Evolutionary conservation across 495 filamentous ascomycete species (phyloP), one percentile per base, ranked within the genome.

Genomic region (Trypethelium eluteriae): DNA sequence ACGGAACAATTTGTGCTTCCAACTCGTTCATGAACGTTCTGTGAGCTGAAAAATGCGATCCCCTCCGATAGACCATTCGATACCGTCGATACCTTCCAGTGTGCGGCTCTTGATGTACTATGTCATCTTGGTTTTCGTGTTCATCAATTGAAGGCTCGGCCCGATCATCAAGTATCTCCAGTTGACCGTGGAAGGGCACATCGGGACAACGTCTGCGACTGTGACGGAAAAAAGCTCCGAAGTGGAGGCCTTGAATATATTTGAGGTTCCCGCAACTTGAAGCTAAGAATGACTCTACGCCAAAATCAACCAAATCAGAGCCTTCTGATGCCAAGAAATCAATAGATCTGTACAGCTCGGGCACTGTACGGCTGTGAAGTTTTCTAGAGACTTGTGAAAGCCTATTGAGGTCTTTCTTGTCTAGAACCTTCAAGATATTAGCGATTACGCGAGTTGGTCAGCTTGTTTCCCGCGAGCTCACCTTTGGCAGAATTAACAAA

Each of bases 331-430:
- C 49, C 49, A 11, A 53, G 14, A 53, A 16, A 16, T 11, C 25
- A 53, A 53, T 53, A 11, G 49, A 53, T 53, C 49, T 53, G 16
- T 53, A 53, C 16, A 53, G 49, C 49, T 53, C 49, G 49, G 49
- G 49, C 25, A 53, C 5, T 53, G 49, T 18, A 18, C 25, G 49
- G 14, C 25, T 11, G 49, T 53, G 25, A 16, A 53, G 49, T 18
- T 16, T 11, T 18, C 49, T 53, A 16, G 49, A 53, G 14, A 53
- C 49, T 18, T 16, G 49, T 18, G 49, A 53, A 16, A 53, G 49
- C 12, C 49, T 53, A 11, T 11, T 53, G 5, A 53, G 1, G 49
- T 53, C 49, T 11, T 11, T 16, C 49, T 53, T 18, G 49, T 14
- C 49, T 25, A 25, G 25, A 25, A 25, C 25, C 25, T 25, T 25